phyloP scores from a whole-genome alignment of 176 grass and related monocot genomes.

The Eleusine indica region DNA sequence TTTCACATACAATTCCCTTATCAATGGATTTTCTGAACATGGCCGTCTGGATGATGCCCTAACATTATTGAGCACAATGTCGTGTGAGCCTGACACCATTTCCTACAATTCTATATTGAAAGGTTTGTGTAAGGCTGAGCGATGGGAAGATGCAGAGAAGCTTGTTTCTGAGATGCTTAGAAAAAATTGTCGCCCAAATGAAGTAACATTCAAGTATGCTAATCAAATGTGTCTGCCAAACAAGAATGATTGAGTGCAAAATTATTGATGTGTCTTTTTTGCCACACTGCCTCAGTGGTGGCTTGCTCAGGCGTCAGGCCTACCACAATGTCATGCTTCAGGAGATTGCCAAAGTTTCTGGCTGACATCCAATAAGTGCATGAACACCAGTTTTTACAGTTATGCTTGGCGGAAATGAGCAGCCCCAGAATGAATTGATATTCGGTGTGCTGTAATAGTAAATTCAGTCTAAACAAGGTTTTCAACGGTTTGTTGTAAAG shows the following conservation, averaged over 20 bases:
- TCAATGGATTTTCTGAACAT: slow-evolving; percentile 57
- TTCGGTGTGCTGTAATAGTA: neutral
- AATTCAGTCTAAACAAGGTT: slow-evolving; percentile 10
- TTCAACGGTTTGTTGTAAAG: neutral
- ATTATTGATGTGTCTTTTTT: neutral
- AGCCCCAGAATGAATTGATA: neutral
- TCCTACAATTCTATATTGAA: slow-evolving; percentile 57
- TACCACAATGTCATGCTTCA: neutral
- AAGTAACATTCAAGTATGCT: slow-evolving; percentile 68
- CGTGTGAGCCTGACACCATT: slow-evolving; percentile 48
- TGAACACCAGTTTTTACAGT: neutral
- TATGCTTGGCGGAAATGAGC: neutral
- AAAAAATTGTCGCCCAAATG: slow-evolving; percentile 52
- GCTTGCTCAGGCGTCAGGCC: too few species aligned
- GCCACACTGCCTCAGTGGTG: neutral
- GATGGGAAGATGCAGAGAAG: slow-evolving; percentile 48
- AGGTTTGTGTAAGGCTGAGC: slow-evolving; percentile 55
- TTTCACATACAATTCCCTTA: slow-evolving; percentile 56
- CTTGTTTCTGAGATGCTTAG: slow-evolving; percentile 55
- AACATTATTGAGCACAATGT: slow-evolving; percentile 47
- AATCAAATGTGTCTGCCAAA: slow-evolving; percentile 42
- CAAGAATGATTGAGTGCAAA: slow-evolving; percentile 29
- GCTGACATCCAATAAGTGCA: neutral
- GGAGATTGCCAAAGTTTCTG: slow-evolving; percentile 1
- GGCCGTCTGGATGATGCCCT: slow-evolving; percentile 45